phyloP scores from a whole-genome alignment of 1,284 basidiomycete genomes.

The Sanghuangporus sanghuang region DNA sequence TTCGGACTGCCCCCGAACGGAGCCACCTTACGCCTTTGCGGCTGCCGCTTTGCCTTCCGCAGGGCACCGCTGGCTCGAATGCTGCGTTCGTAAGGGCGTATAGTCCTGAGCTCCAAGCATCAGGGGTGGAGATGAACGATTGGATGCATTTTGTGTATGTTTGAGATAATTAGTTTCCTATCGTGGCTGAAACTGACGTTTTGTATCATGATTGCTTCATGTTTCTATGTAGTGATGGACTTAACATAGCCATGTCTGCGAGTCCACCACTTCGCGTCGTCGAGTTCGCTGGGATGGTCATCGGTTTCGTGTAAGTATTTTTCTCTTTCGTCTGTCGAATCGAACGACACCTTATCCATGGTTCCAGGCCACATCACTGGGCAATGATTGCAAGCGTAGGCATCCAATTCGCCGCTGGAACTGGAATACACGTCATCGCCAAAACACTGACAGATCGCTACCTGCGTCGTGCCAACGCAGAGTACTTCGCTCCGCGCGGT shows the following conservation, averaged over 20 bases:
- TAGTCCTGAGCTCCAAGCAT: background rate
- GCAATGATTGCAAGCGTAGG: conserved; percentile 12
- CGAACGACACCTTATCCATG: background rate
- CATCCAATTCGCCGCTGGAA: conserved; percentile 17
- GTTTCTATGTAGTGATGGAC: conserved; percentile 1
- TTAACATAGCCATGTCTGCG: conserved; percentile 18
- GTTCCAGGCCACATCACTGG: conserved; percentile 17
- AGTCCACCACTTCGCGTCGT: conserved; percentile 21
- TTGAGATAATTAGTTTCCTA: background rate
- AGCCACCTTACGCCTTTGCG: background rate
- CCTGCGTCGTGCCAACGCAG: conserved; percentile 19
- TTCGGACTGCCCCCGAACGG: background rate
- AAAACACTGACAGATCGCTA: conserved; percentile 21
- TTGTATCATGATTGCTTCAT: background rate
- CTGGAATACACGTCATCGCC: conserved; percentile 17
- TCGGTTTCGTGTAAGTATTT: conserved; percentile 20
- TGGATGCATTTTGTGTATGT: conserved; percentile 3
- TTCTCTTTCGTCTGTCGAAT: background rate
- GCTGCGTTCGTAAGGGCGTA: conserved; percentile 7
- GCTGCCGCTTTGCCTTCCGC: conserved; percentile 4
- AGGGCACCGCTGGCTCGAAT: background rate
- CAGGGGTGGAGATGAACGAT: conserved; percentile 5
- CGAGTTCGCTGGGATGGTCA: conserved; percentile 14
- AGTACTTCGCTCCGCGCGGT: conserved; percentile 20
- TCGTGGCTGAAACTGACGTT: background rate